Evolutionary conservation across 164 flowering plant genomes (phyloP).

Genomic region (Tetrastigma voinierianum): DNA sequence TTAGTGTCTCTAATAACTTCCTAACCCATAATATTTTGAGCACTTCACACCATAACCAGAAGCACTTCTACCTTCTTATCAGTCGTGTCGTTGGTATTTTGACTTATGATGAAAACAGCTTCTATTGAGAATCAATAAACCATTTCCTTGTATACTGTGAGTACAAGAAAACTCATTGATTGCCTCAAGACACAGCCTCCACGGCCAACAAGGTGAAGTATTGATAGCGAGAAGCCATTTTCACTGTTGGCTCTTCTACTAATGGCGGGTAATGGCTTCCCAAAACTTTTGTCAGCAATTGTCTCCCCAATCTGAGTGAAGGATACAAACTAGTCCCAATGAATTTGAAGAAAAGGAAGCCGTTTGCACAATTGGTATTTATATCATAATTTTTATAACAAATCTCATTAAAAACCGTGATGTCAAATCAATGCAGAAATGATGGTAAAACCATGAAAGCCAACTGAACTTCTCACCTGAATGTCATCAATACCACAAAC

Average conservation of each 20-base stretch:
- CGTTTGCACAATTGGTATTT: neutral
- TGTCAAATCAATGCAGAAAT: neutral
- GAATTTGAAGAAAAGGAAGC: neutral
- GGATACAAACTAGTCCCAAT: neutral
- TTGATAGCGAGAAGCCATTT: conserved; percentile 94
- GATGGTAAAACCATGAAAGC: neutral
- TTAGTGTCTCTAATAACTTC: too few species aligned
- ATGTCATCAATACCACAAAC: conserved; percentile 93
- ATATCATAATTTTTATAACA: neutral
- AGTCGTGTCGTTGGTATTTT: too few species aligned
- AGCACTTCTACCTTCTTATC: too few species aligned
- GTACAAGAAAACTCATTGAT: neutral
- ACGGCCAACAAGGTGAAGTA: conserved; percentile 93
- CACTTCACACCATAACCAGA: too few species aligned
- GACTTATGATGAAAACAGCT: neutral
- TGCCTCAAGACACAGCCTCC: conserved; percentile 55
- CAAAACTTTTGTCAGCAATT: conserved; percentile 80
- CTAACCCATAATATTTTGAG: too few species aligned
- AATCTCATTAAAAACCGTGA: neutral
- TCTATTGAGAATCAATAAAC: too few species aligned
- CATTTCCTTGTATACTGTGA: too few species aligned
- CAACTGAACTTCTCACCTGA: conserved; percentile 47
- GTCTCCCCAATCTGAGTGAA: conserved; percentile 92
- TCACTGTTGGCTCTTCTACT: conserved; percentile 99
- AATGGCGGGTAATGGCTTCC: conserved; percentile 89